Base-by-base conservation (phyloP, 805 yeast species). In the Yamadazyma paraphyllophila region DNA sequence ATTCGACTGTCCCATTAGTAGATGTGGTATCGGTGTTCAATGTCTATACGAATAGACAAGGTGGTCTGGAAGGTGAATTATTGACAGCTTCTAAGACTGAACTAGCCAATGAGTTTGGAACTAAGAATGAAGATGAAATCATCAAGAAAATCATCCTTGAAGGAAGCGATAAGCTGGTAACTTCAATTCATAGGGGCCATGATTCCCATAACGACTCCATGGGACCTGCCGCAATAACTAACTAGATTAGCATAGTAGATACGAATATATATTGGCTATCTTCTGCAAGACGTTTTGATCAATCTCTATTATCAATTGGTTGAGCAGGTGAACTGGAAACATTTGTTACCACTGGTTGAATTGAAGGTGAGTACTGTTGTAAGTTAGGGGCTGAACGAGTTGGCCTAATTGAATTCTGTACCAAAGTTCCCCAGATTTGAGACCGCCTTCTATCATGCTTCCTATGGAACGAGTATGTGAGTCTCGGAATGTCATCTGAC, bases 61-160 rank as follows among this genome's bases (percentile, higher is more conserved):
- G 87, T 38, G 96, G 96, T 27, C 67, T 81, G 3, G 86, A 80
- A 55, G 96, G 96, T 46, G 73, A 76, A 7, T 60, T 85, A 20
- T 87, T 83, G 42, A 82, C 79, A 56, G 96, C 92, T 2, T 83
- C 92, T 7, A 76, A 79, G 45, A 67, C 71, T 14, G 85, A 82
- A 48, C 60, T 88, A 33, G 74, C 73, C 41, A 77, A 77, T 51
- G 94, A 88, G 57, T 88, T 89, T 53, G 92, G 90, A 25, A 69
- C 77, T 20, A 66, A 73, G 40, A 69, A 67, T 34, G 57, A 62
- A 2, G 88, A 83, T 44, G 83, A 78, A 24, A 74, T 78, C n/a
- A 75, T 88, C 45, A 75, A 76, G 45, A 59, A 64, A 41, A 85
- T 89, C 41, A 57, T 88, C 47, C 67, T 66, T 33, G 67, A 78